A percentile compares a stretch with the other conserved stretches of the same genome.
Evolutionary conservation across 1,139 yeast genomes (phyloP).

Genomic region (Taphrina pruni): DNA sequence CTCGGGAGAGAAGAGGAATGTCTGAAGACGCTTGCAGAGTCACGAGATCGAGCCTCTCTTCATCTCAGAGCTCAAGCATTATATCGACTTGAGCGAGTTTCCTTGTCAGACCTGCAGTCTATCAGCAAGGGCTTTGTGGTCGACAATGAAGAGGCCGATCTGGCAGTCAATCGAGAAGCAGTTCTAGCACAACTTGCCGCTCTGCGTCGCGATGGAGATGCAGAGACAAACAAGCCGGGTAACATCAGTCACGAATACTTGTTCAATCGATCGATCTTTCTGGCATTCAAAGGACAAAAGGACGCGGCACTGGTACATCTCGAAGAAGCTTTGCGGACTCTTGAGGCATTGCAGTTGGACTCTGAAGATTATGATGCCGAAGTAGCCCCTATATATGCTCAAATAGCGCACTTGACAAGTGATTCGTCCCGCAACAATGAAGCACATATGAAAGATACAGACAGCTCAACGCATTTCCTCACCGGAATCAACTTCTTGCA

Average conservation of each 20-base stretch:
- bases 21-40: conserved; percentile 8
- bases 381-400: conserved; percentile 30
- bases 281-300: background rate
- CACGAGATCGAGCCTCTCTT: conserved; percentile 11
- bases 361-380: conserved; percentile 26
- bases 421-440: conserved; percentile 8
- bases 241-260: conserved; percentile 17
- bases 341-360: conserved; percentile 15
- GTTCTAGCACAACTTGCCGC: conserved; percentile 22
- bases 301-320: conserved; percentile 11
- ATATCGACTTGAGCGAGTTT: conserved; percentile 25
- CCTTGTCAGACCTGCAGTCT: background rate
- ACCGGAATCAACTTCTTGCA: conserved; percentile 22
- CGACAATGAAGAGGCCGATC: conserved; percentile 30
- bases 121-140: background rate
- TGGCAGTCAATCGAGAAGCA: conserved; percentile 27
- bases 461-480: conserved; percentile 25
- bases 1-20: conserved; percentile 34
- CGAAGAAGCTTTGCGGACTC: conserved; percentile 3
- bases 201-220: no score
- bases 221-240: background rate
- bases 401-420: conserved; percentile 29
- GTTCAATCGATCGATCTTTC: conserved; percentile 24
- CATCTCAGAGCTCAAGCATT: conserved; percentile 33
- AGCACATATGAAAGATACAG: conserved; percentile 11